Conservation (phyloP, 345 rosid species). For the Dipteronia dyeriana region DNA sequence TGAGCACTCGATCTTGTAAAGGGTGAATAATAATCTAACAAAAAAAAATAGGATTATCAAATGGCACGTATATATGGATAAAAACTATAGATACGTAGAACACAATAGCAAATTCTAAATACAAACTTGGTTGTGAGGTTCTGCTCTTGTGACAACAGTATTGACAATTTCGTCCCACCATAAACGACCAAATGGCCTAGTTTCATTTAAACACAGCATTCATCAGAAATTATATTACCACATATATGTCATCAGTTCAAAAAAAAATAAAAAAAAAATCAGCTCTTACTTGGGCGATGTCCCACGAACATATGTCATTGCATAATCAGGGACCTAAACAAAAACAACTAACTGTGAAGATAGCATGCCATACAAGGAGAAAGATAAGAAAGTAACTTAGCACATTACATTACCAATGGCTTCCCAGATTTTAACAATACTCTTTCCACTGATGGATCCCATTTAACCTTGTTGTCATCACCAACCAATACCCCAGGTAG, state of each 20-base stretch:
- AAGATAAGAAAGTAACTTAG: not conserved
- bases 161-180: slow-evolving; percentile 42
- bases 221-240: not conserved
- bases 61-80: too few relatives aligned
- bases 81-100: not conserved
- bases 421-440: slow-evolving; percentile 39
- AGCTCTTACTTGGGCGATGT: slow-evolving; percentile 32
- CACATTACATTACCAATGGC: slow-evolving; percentile 27
- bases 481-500: slow-evolving; percentile 37
- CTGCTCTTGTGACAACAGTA: slow-evolving; percentile 45
- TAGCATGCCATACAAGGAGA: not conserved
- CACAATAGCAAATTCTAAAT: not conserved
- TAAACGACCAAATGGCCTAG: slow-evolving; percentile 45
- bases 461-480: slow-evolving; percentile 29
- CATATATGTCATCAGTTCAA: not conserved
- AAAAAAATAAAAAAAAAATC: not conserved
- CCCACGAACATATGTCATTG: slow-evolving; percentile 28
- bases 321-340: slow-evolving; percentile 47
- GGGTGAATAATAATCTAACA: slow-evolving; percentile 36
- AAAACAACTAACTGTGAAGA: not conserved
- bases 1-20: slow-evolving; percentile 43
- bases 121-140: slow-evolving; percentile 46
- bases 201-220: not conserved
- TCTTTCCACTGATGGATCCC: slow-evolving; percentile 33
- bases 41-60: not conserved